Percentiles rank a stretch among this genome's conserved stretches.
These are phyloP conservation scores for Mycena amicta DNA, from an alignment of 768 basidiomycete genomes.

Conservation along the genomic window DNA sequence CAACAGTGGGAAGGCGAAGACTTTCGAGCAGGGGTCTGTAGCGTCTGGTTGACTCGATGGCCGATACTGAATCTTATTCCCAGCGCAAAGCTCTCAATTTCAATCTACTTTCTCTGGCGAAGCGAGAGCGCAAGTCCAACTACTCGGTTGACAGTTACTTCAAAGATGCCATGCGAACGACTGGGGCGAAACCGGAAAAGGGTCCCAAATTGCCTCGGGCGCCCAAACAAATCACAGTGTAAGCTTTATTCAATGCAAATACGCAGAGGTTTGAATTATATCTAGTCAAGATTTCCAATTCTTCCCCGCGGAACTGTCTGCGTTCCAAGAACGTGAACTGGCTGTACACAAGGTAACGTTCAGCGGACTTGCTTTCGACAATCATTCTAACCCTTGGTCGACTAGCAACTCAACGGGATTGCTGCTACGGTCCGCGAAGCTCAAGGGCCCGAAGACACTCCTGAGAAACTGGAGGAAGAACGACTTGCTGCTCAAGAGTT, in stretches of 20 bases:
- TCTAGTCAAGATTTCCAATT: conserved; percentile 94
- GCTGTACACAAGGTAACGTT: conserved; percentile 71
- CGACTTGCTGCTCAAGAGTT: conserved; percentile 76
- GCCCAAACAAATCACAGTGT: conserved; percentile 88
- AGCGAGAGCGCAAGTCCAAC: conserved; percentile 91
- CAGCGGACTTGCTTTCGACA: background rate
- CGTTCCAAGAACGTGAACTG: conserved; percentile 85
- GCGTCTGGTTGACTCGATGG: no score
- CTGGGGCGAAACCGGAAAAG: conserved; percentile 78
- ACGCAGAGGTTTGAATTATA: no score
- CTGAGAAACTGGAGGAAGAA: conserved; percentile 85
- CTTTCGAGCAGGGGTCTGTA: conserved; percentile 71
- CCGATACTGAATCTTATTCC: background rate
- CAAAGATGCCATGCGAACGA: conserved; percentile 85
- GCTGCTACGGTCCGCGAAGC: conserved; percentile 65
- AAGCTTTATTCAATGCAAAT: no score
- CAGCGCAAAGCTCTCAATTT: conserved; percentile 65
- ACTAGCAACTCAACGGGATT: conserved; percentile 68
- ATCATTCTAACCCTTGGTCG: conserved; percentile 5
- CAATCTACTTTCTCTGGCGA: conserved; percentile 84
- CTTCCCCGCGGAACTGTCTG: conserved; percentile 79
- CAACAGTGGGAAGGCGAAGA: conserved; percentile 98
- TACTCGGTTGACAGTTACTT: conserved; percentile 97
- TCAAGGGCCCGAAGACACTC: conserved; percentile 70
- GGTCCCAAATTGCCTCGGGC: conserved; percentile 81